These are phyloP conservation scores for Stephanodiscus triporus DNA, from an alignment of 108 stramenopile genomes.

Conservation along the genomic window DNA sequence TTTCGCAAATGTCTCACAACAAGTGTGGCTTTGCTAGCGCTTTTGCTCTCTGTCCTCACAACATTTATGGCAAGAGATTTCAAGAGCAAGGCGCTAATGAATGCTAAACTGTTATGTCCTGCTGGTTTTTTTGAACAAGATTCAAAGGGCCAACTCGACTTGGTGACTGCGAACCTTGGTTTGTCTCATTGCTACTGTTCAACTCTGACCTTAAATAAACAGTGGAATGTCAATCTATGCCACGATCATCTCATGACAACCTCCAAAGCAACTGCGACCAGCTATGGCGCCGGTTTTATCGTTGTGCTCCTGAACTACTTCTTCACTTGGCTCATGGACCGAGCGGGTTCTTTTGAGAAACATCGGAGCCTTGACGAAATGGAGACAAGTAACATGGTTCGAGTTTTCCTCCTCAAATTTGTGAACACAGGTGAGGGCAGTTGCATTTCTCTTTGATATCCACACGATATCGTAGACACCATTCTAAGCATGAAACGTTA, in stretches of 20 bases:
- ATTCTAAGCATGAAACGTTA: too few species aligned
- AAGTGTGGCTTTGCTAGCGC: constrained; percentile 49
- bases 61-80: constrained; percentile 62
- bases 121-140: constrained; percentile 41
- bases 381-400: constrained; percentile 56
- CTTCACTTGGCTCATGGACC: constrained; percentile 57
- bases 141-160: too few species aligned
- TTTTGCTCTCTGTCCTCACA: constrained; percentile 51
- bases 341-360: constrained; percentile 58
- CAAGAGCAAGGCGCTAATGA: constrained; percentile 42
- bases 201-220: constrained; percentile 33
- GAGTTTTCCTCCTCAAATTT: constrained; percentile 64
- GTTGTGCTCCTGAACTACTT: constrained; percentile 56
- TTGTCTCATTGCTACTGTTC: constrained; percentile 60
- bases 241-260: constrained; percentile 34
- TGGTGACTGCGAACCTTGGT: constrained; percentile 31
- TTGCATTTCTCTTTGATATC: too few species aligned
- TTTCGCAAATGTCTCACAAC: constrained; percentile 54
- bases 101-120: constrained; percentile 41
- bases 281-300: constrained; percentile 54
- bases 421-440: constrained; percentile 33
- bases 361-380: constrained; percentile 61
- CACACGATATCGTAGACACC: too few species aligned
- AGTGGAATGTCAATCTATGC: constrained; percentile 46
- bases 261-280: constrained; percentile 36